Evolutionary conservation across 306 rosid species (phyloP).

Genomic region (Prunus dulcis): DNA sequence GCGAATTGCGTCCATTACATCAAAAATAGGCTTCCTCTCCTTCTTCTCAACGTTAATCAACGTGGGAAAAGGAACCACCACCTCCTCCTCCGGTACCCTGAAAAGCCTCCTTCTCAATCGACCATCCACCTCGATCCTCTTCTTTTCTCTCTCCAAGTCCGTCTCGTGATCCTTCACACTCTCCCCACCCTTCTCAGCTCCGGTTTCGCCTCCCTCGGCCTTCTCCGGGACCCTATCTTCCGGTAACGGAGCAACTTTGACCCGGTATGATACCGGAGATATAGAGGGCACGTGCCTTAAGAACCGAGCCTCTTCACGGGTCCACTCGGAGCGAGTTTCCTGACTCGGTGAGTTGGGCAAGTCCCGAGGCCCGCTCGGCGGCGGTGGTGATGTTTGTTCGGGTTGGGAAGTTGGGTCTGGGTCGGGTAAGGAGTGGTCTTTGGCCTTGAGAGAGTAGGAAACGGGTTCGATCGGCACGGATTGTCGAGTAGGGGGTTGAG

Average conservation of each 20-base stretch:
- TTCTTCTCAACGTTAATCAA: conserved; percentile 62
- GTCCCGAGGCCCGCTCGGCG: conserved; percentile 7
- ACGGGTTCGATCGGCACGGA: conserved; percentile 58
- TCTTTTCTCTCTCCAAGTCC: conserved; percentile 47
- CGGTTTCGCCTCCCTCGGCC: background rate
- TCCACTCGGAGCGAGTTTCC: conserved; percentile 44
- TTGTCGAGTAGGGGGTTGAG: conserved; percentile 24
- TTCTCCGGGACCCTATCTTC: conserved; percentile 41
- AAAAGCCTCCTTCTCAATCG: conserved; percentile 36
- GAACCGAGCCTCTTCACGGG: conserved; percentile 71
- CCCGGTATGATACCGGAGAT: conserved; percentile 56
- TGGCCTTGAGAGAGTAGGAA: conserved; percentile 66
- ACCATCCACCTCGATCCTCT: conserved; percentile 44
- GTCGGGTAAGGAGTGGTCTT: conserved; percentile 33
- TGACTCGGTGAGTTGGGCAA: conserved; percentile 5
- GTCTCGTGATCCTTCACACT: conserved; percentile 12
- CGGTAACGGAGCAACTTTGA: conserved; percentile 79
- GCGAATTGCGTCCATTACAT: conserved; percentile 78
- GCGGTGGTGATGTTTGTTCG: conserved; percentile 25
- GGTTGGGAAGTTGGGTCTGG: conserved; percentile 19
- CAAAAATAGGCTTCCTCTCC: conserved; percentile 60
- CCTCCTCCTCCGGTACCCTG: conserved; percentile 51
- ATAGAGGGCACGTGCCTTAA: conserved; percentile 58
- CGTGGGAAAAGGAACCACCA: conserved; percentile 67
- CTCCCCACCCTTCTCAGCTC: conserved; percentile 8